phyloP scores from a whole-genome alignment of 345 rosid genomes.

The Clausena lansium region DNA sequence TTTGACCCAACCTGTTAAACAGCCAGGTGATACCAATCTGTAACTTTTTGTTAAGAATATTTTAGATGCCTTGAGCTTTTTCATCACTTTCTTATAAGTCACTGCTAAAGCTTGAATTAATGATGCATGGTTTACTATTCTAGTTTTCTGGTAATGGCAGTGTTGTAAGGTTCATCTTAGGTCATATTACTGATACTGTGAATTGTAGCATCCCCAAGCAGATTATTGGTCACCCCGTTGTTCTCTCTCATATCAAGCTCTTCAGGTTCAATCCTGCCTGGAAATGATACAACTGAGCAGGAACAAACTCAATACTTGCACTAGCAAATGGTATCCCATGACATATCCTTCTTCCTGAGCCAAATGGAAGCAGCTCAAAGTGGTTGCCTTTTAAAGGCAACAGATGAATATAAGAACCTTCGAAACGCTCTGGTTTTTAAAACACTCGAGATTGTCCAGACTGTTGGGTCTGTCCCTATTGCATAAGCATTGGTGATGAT shows the following conservation, averaged over 20 bases:
- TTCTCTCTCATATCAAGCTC: slow-evolving; percentile 13
- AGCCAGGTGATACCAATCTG: not conserved
- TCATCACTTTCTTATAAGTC: not conserved
- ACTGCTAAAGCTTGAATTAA: not conserved
- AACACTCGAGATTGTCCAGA: slow-evolving; percentile 13
- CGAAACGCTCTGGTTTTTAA: slow-evolving; percentile 2
- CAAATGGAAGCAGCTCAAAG: slow-evolving; percentile 16
- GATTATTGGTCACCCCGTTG: not conserved
- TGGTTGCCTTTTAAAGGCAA: slow-evolving; percentile 6
- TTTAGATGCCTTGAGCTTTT: not conserved
- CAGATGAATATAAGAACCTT: not conserved
- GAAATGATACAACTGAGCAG: slow-evolving; percentile 11
- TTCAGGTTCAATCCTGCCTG: slow-evolving; percentile 7
- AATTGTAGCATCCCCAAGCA: not conserved
- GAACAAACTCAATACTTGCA: not conserved
- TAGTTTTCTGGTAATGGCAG: not conserved
- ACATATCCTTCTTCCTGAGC: slow-evolving; percentile 18
- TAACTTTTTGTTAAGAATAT: not conserved
- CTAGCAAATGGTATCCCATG: slow-evolving; percentile 7
- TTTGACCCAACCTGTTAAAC: not conserved
- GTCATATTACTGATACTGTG: too few relatives aligned
- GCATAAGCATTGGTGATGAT: slow-evolving; percentile 22
- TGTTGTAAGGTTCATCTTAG: not conserved
- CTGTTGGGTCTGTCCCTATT: slow-evolving; percentile 23
- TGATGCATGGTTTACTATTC: not conserved